Evolutionary conservation across 371 early-diverging fungal genomes (phyloP), one percentile per base, ranked within the genome.

Genomic region (Apophysomyces elegans): DNA sequence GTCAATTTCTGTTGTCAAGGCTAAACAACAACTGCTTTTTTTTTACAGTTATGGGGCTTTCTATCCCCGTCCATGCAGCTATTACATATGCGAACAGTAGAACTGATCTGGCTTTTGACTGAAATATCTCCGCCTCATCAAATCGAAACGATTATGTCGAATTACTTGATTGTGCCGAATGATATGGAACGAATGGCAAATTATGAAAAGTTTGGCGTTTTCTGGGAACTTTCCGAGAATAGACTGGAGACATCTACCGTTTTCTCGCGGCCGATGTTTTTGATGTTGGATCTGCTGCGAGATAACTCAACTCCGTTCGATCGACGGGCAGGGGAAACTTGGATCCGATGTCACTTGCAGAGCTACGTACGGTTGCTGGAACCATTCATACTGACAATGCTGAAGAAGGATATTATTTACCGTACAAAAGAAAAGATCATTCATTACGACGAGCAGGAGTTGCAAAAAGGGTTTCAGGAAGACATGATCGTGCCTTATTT

Each of bases 181-280:
- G 67, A 81, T 41, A 59, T 61, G 7, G 66, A 66, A n/a, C 71
- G 78, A 5, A 45, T 78, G 38, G 61, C 74, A 59, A 75, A 78
- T 18, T 86, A 81, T 62, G 82, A 86, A 62, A 79, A 84, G 56
- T 92, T 93, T 79, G 91, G 91, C 3, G 74, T 90, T 2, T 81
- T 93, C 18, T 93, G 93, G 93, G 77, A 86, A 18, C 63, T 87
- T 0, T 90, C 89, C 63, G 89, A 80, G 12, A 69, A 67, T 43
- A 70, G 67, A 13, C 62, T 71, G 13, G 73, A 86, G 56, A 73
- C 79, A 0, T 76, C 86, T 2, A 66, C 75, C 0, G 70, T 75
- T 7, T 92, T 92, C 68, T 78, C 90, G 6, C 76, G 91, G 36
- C 90, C 90, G 5, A 84, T 92, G 82, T 90, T 91, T 75, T 39